These are phyloP conservation scores for Grosmannia clavigera DNA, from an alignment of 2,329 filamentous ascomycete genomes.

Conservation along the genomic window DNA sequence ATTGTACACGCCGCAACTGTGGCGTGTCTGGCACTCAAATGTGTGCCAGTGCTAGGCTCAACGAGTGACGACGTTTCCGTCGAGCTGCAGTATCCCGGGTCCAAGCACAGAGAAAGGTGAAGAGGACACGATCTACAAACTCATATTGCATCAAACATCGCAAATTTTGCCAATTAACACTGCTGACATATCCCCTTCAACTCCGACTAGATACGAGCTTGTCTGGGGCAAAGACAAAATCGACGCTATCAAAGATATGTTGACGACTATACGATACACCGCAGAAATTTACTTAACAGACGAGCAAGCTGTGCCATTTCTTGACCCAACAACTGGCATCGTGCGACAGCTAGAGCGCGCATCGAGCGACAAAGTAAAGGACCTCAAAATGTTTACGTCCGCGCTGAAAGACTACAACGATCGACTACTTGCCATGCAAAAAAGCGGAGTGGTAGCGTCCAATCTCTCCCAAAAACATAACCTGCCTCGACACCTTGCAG, in stretches of 20 bases:
- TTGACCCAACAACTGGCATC: conserved; percentile 60
- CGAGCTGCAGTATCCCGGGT: conserved; percentile 73
- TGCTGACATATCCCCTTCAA: conserved; percentile 6
- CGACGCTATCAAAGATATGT: conserved; percentile 63
- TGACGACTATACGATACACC: conserved; percentile 55
- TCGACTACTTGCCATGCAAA: conserved; percentile 50
- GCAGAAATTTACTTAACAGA: conserved; percentile 67
- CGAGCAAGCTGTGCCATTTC: conserved; percentile 53
- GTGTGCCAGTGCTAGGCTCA: conserved; percentile 36
- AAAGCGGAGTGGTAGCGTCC: conserved; percentile 57
- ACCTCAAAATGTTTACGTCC: conserved; percentile 55
- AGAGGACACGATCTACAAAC: background rate
- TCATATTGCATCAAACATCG: background rate
- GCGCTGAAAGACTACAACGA: conserved; percentile 70
- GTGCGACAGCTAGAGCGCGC: conserved; percentile 67
- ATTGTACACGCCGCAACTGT: conserved; percentile 50
- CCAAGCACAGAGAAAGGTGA: conserved; percentile 20
- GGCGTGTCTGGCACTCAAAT: conserved; percentile 36
- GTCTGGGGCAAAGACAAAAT: conserved; percentile 70
- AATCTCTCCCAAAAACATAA: conserved; percentile 58
- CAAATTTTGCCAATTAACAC: background rate
- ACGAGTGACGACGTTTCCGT: conserved; percentile 45
- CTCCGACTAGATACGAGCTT: conserved; percentile 48
- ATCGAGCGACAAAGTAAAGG: conserved; percentile 50
- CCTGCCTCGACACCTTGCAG: conserved; percentile 59